Conservation (phyloP, 306 rosid genomes). For the Vicia sativa region DNA sequence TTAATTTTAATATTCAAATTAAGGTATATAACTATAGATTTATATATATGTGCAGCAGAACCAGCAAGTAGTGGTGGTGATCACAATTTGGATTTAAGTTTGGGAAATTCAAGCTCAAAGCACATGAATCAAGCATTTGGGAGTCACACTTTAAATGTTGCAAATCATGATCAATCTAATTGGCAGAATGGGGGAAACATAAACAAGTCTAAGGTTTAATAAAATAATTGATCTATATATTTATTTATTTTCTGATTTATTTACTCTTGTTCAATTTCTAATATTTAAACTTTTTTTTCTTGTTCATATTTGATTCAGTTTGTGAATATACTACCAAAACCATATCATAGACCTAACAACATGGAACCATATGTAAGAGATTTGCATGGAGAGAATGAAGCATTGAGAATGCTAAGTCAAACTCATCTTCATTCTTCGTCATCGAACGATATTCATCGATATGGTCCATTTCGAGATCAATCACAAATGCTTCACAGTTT, state of each 20-base stretch:
- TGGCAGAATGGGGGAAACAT: conserved; percentile 43
- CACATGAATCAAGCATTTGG: conserved; percentile 21
- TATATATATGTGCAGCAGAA: conserved; percentile 39
- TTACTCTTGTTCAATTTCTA: conserved; percentile 9
- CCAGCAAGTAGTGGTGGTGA: conserved; percentile 47
- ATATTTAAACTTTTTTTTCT: neutral
- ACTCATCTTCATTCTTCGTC: conserved; percentile 61
- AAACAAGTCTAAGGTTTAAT: conserved; percentile 45
- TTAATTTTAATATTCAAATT: conserved; percentile 5
- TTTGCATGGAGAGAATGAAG: conserved; percentile 57
- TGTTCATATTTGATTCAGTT: conserved; percentile 22
- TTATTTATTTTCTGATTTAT: neutral
- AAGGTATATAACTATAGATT: no score
- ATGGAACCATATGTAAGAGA: conserved; percentile 45
- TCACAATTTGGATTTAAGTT: conserved; percentile 72
- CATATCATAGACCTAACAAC: conserved; percentile 44
- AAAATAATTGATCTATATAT: neutral
- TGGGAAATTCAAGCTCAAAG: conserved; percentile 66
- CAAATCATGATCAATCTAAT: conserved; percentile 37
- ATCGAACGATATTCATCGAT: conserved; percentile 52
- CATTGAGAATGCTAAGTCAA: conserved; percentile 55
- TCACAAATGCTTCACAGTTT: conserved; percentile 55
- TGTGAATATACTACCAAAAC: conserved; percentile 49
- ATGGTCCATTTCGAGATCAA: conserved; percentile 51
- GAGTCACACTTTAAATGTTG: conserved; percentile 41